Percentiles rank a stretch among this genome's conserved stretches.
These are phyloP conservation scores for Pilobolus umbonatus DNA, from an alignment of 192 early-diverging fungal genomes.

Conservation along the genomic window DNA sequence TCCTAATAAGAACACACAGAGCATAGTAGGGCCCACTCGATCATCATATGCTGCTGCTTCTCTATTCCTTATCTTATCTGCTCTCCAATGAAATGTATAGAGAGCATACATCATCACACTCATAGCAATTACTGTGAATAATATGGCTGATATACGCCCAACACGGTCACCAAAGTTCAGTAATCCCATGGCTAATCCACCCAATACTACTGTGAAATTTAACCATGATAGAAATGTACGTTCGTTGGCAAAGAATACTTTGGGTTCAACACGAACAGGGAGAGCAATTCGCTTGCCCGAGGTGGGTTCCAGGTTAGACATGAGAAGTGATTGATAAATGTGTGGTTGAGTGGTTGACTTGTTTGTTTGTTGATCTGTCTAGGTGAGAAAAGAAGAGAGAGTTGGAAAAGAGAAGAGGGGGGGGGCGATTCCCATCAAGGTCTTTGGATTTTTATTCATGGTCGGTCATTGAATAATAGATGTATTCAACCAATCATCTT, in stretches of 20 bases:
- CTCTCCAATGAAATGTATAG: slow-evolving; percentile 74
- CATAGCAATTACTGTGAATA: slow-evolving; percentile 60
- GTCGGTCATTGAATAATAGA: too few species aligned
- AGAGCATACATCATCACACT: slow-evolving; percentile 78
- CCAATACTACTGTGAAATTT: slow-evolving; percentile 74
- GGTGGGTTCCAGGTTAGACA: slow-evolving; percentile 11
- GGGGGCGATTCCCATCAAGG: neutral
- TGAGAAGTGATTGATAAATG: too few species aligned
- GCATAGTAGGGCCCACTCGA: slow-evolving; percentile 65
- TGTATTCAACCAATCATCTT: neutral
- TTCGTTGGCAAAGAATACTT: slow-evolving; percentile 95
- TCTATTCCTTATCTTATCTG: slow-evolving; percentile 67
- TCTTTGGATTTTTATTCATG: too few species aligned
- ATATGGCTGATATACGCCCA: slow-evolving; percentile 48
- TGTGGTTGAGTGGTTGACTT: too few species aligned
- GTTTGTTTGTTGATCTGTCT: too few species aligned
- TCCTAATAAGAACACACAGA: slow-evolving; percentile 61
- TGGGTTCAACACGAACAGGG: slow-evolving; percentile 79
- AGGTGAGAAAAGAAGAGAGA: neutral
- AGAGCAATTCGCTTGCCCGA: slow-evolving; percentile 63
- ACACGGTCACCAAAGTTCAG: slow-evolving; percentile 78
- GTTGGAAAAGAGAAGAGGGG: neutral
- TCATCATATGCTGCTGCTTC: slow-evolving; percentile 80
- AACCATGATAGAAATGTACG: slow-evolving; percentile 90
- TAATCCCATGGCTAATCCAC: slow-evolving; percentile 70